phyloP scores from a whole-genome alignment of 2,329 filamentous ascomycete species.

The Fusarium miscanthi region DNA sequence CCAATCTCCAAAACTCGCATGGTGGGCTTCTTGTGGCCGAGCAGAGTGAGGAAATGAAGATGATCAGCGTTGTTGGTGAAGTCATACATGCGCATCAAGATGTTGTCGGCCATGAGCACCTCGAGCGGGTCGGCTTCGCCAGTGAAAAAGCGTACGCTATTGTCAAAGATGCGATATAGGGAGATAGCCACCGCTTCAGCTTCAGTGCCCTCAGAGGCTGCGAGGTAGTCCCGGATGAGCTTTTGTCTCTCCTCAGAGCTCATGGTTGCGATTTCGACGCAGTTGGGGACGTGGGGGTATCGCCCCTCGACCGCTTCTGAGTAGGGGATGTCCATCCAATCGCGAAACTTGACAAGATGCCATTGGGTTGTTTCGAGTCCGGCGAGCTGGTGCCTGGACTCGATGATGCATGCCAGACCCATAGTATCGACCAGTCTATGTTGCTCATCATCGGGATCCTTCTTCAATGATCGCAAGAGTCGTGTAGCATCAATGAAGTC shows the following conservation, averaged over 20 bases:
- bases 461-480: slow-evolving; percentile 12
- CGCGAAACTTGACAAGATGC: slow-evolving; percentile 10
- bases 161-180: slow-evolving; percentile 12
- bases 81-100: slow-evolving; percentile 14
- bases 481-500: slow-evolving; percentile 5
- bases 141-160: slow-evolving; percentile 7
- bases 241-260: slow-evolving; percentile 7
- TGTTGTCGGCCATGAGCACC: slow-evolving; percentile 7
- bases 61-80: slow-evolving; percentile 11
- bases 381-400: slow-evolving; percentile 2
- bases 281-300: slow-evolving; percentile 5
- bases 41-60: slow-evolving; percentile 3
- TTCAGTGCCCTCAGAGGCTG: slow-evolving; percentile 5
- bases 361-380: slow-evolving; percentile 7
- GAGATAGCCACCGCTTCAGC: slow-evolving; percentile 7
- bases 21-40: slow-evolving; percentile 9
- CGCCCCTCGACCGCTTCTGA: slow-evolving; percentile 3
- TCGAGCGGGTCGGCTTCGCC: slow-evolving; percentile 8
- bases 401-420: slow-evolving; percentile 7
- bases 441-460: slow-evolving; percentile 13
- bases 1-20: slow-evolving; percentile 1
- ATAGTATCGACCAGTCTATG: slow-evolving; percentile 10
- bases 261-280: slow-evolving; percentile 8
- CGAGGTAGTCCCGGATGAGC: slow-evolving; percentile 10
- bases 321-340: slow-evolving; percentile 11